Evolutionary conservation across 768 basidiomycete genomes (phyloP).

Genomic region (Boletus sensibilis): DNA sequence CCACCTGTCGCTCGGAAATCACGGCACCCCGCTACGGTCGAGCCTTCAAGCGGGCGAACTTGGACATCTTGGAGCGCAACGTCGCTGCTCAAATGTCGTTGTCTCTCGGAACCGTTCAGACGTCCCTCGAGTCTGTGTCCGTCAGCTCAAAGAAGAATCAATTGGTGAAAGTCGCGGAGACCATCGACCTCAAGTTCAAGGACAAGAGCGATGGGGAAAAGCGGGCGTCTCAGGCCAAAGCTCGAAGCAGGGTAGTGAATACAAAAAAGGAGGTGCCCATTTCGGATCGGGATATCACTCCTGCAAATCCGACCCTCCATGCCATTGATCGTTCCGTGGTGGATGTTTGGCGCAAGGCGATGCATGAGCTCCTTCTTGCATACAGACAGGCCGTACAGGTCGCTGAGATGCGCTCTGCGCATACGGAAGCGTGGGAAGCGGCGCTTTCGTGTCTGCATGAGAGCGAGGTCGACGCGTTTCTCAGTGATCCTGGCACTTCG

Average conservation of each 20-base stretch:
- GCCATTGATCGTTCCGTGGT: constrained; percentile 33
- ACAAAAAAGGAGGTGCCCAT: constrained; percentile 22
- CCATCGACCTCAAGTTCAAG: constrained; percentile 19
- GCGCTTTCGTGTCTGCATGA: constrained; percentile 53
- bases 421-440: constrained; percentile 59
- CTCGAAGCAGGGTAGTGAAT: constrained; percentile 16
- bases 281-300: constrained; percentile 29
- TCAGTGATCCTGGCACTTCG: constrained; percentile 32
- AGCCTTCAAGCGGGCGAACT: constrained; percentile 55
- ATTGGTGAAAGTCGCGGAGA: neutral
- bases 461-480: constrained; percentile 40
- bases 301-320: constrained; percentile 24
- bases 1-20: constrained; percentile 58
- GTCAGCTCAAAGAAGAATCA: constrained; percentile 21
- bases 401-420: constrained; percentile 50
- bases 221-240: constrained; percentile 4
- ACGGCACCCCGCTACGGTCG: constrained; percentile 61
- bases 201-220: constrained; percentile 2
- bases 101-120: constrained; percentile 36
- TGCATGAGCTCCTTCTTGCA: constrained; percentile 34
- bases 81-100: constrained; percentile 51
- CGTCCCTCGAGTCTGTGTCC: constrained; percentile 30
- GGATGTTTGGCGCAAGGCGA: constrained; percentile 40
- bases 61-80: constrained; percentile 67
- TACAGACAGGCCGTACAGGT: constrained; percentile 44